Evolutionary conservation across 805 yeast species (phyloP), one percentile per base, ranked within the genome.

Genomic region (Kazachstania psychrophila): DNA sequence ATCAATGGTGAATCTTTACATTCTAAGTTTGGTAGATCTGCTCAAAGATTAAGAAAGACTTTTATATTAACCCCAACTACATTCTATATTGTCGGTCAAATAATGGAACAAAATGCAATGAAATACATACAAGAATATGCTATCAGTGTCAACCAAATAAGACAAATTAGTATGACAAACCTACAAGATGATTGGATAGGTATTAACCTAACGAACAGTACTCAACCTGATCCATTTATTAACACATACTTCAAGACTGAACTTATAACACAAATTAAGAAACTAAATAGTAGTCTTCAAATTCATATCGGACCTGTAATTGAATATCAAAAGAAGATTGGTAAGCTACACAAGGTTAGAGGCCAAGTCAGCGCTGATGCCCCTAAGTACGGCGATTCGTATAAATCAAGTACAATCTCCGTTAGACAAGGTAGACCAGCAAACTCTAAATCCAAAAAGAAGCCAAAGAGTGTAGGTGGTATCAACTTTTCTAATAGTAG

Each of bases 121-220:
- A 54, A 66, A 4, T 76, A 83, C 45, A 68, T 66, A 9, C 69
- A 71, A 33, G 97, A 92, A 50, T 67, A 71, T 38, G 60, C 74
- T 2, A 68, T 86, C 31, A 73, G 84, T 7, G 65, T 85, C 2
- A 56, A 66, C 9, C 64, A 70, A 3, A 79, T 92, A 36, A 67
- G 64, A 17, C 72, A 73, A 40, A 72, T 85, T 12, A 77, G 78
- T 4, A 52, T 92, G 47, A 82, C 96, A 0, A 74, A 70, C 32
- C 66, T 76, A 38, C 92, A 88, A 46, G 98, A 92, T 61, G 92
- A 88, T 52, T 92, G 98, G 98, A 57, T 88, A 23, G 94, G 95
- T 1, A 43, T 65, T 8, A 62, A 68, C 2, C 42, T 64, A 27
- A 44, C 48, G 7, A 45, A 57, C 25, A 47, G 62, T 3, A 51